These are phyloP conservation scores for Xylaria sp. DNA, from an alignment of 2,329 filamentous ascomycete species.

Conservation along the genomic window DNA sequence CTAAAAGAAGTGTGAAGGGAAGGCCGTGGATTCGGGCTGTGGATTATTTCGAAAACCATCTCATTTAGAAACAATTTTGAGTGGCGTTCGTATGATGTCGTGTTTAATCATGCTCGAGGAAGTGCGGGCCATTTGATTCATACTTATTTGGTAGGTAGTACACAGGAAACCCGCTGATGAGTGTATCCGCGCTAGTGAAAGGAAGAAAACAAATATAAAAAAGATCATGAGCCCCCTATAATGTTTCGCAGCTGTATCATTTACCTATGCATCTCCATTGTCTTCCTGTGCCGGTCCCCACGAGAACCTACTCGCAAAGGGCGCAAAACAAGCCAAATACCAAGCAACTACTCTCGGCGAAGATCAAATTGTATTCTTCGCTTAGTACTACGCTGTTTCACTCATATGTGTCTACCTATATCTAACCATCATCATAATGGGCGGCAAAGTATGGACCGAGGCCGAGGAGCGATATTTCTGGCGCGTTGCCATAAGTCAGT, in stretches of 20 bases:
- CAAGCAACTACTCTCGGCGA: neutral
- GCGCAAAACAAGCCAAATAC: neutral
- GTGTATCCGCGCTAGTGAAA: neutral
- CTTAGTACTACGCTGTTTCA: neutral
- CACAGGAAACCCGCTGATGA: neutral
- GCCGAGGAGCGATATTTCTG: conserved; percentile 63
- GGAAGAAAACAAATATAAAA: neutral
- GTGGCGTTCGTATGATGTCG: neutral
- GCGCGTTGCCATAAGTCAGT: conserved; percentile 52
- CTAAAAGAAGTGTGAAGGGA: too few relatives aligned
- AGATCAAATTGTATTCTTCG: neutral
- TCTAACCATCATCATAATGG: conserved; percentile 51
- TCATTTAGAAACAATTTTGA: neutral
- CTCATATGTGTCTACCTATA: neutral
- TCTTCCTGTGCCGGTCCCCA: neutral
- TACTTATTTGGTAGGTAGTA: neutral
- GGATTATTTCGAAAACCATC: neutral
- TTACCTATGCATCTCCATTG: too few relatives aligned
- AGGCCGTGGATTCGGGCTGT: neutral
- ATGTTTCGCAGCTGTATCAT: neutral
- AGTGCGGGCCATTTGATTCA: neutral
- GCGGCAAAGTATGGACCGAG: conserved; percentile 60
- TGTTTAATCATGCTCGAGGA: neutral
- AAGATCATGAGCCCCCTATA: neutral
- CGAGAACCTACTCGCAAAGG: neutral